Percentiles rank a stretch among this genome's conserved stretches.
Conservation (phyloP, 164 flowering plant species). For the Nymphaea thermarum region DNA sequence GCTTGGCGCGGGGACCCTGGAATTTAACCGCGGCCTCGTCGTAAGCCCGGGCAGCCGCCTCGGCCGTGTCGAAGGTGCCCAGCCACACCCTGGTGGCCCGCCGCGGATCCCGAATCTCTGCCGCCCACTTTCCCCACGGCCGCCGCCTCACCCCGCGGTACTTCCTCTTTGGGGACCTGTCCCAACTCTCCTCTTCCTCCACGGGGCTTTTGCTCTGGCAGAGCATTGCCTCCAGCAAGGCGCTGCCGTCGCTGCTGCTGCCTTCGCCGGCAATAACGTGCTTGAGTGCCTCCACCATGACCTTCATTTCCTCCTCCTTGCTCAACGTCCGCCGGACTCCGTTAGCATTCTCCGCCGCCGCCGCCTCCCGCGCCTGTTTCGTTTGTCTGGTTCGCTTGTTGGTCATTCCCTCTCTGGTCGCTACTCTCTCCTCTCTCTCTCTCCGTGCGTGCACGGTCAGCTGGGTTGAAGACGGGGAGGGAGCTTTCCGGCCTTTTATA, state of each 20-base stretch:
- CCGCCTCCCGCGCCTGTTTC: background rate
- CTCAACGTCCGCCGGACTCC: background rate
- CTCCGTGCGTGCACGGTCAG: background rate
- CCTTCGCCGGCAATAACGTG: background rate
- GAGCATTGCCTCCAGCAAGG: background rate
- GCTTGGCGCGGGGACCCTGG: constrained; percentile 5
- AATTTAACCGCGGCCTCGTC: constrained; percentile 5
- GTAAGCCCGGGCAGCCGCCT: constrained; percentile 4
- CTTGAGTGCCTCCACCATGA: background rate
- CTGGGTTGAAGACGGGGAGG: no score
- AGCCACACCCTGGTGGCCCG: constrained; percentile 5
- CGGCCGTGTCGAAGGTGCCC: constrained; percentile 5
- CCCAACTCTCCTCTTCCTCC: background rate
- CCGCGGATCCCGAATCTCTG: constrained; percentile 6
- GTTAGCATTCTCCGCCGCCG: background rate
- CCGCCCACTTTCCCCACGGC: constrained; percentile 8
- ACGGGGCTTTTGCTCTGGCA: background rate
- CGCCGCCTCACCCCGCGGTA: constrained; percentile 8
- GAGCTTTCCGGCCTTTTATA: no score
- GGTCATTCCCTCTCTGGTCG: background rate
- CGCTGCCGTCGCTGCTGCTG: background rate
- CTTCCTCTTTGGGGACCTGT: background rate
- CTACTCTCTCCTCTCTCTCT: no score
- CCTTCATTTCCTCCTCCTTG: background rate
- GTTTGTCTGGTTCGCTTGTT: background rate